A percentile compares a stretch with the other conserved stretches of the same genome.
phyloP scores from a whole-genome alignment of 2,329 filamentous ascomycete genomes.

The Aspergillus fischeri region DNA sequence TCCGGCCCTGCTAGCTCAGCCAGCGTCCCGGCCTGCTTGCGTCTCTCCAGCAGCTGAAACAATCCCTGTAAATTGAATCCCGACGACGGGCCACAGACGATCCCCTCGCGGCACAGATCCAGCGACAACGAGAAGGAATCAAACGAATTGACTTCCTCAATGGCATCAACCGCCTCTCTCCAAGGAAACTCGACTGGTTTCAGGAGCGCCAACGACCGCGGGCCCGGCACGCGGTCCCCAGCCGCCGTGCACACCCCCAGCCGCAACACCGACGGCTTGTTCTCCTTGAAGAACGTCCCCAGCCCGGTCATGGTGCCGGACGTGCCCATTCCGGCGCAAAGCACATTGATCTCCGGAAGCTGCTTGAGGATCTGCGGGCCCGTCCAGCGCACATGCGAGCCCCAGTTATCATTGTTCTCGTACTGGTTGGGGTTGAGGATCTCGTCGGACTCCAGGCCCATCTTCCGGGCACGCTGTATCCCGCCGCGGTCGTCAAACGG shows the following conservation, averaged over 20 bases:
- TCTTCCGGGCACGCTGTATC: constrained; percentile 46
- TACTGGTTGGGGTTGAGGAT: constrained; percentile 56
- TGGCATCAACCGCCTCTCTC: constrained; percentile 51
- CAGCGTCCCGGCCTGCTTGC: constrained; percentile 45
- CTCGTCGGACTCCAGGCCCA: constrained; percentile 41
- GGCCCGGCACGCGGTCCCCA: constrained; percentile 57
- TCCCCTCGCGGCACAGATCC: constrained; percentile 52
- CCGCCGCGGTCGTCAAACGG: constrained; percentile 52
- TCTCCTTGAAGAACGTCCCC: constrained; percentile 47
- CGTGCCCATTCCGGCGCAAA: constrained; percentile 57
- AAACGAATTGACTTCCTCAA: constrained; percentile 54
- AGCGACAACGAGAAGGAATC: constrained; percentile 54
- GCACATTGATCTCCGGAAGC: constrained; percentile 52
- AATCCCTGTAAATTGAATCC: constrained; percentile 56
- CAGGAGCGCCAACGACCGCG: constrained; percentile 50
- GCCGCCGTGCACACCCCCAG: constrained; percentile 53
- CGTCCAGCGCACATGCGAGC: constrained; percentile 55
- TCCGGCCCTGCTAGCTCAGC: constrained; percentile 42
- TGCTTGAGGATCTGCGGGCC: constrained; percentile 56
- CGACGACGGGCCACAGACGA: constrained; percentile 59
- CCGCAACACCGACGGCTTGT: constrained; percentile 39
- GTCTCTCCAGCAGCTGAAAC: constrained; percentile 48
- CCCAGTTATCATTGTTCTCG: constrained; percentile 46
- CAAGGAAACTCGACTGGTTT: constrained; percentile 55
- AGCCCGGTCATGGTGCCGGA: constrained; percentile 50